Evolutionary conservation across 768 basidiomycete genomes (phyloP), one percentile per base, ranked within the genome.

Genomic region (Auricularia sp.): DNA sequence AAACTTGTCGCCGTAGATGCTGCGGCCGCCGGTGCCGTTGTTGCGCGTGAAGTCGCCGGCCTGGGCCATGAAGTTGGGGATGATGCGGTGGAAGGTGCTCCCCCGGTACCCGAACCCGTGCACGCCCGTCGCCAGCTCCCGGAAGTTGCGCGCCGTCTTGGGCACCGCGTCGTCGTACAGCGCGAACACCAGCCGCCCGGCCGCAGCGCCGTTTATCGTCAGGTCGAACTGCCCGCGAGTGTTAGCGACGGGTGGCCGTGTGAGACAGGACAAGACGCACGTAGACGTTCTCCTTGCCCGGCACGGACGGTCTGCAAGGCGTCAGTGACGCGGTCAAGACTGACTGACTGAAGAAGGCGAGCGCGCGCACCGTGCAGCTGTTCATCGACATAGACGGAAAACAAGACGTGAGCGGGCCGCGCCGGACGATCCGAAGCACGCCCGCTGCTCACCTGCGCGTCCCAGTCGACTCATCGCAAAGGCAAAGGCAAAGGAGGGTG

Each of bases 161-260:
- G 93, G 93, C n/a, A 91, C 90, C 16, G 83, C 79, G 64, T 87
- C 83, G 74, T 93, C 90, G 75, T 82, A 92, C 54, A 95, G 83
- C 74, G 89, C 86, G 83, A 95, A 91, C 34, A 87, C 80, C 68
- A 95, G 83, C 54, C 88, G 85, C 29, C 90, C 90, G 0, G 82
- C 77, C 3, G 85, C 82, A 59, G 80, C 71, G 16, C 75, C 74
- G 73, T 84, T 80, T 72, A 93, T 87, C 63, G 59, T 59, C 4
- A 59, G 23, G 29, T 59, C 34, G 29, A 59, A 59, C 56, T 59
- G 47, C 21, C 18, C 47, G 47, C 14, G 10, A 18, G 47, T 4
- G 47, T 16, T 1, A 18, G 47, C 47, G 16, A 23, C 23, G 23
- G 23, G 23, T 23, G 10, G 39, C 1, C 8, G 39, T 1, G 39